Evolutionary conservation across 495 filamentous ascomycete species (phyloP).

Genomic region (Venustampulla echinocandica): DNA sequence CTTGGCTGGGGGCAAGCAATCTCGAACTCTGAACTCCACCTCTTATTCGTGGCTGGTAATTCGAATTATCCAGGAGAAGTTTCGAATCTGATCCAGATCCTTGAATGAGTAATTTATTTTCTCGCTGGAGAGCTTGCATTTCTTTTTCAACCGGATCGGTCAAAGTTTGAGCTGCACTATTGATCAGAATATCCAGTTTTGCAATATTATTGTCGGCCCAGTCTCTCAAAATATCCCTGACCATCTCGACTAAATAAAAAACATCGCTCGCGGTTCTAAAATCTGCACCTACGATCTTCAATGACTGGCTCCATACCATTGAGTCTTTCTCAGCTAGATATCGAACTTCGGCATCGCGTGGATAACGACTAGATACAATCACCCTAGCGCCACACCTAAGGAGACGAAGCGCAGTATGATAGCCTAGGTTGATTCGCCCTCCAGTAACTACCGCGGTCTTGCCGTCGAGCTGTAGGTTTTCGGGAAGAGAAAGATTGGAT

Average conservation of each 20-base stretch:
- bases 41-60: conserved; percentile 17
- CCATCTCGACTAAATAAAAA: conserved; percentile 29
- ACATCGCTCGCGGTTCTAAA: conserved; percentile 38
- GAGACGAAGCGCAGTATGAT: conserved; percentile 33
- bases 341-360: conserved; percentile 33
- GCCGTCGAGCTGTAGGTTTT: conserved; percentile 24
- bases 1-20: neutral
- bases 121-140: conserved; percentile 26
- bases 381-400: conserved; percentile 40
- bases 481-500: conserved; percentile 28
- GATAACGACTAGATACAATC: conserved; percentile 39
- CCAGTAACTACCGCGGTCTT: conserved; percentile 40
- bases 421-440: conserved; percentile 39
- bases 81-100: neutral
- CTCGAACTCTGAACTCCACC: conserved; percentile 14
- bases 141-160: conserved; percentile 37
- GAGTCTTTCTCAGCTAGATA: conserved; percentile 31
- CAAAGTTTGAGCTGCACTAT: conserved; percentile 42
- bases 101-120: conserved; percentile 7
- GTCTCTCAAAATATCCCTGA: conserved; percentile 21
- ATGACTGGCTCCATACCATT: conserved; percentile 23
- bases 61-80: neutral
- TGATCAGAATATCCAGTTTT: conserved; percentile 36
- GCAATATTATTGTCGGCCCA: conserved; percentile 20
- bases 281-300: conserved; percentile 38